Percentiles rank a stretch among this genome's conserved stretches.
Evolutionary conservation across 2,329 filamentous ascomycete species (phyloP).

Genomic region (Lasiodiplodia gonubiensis): DNA sequence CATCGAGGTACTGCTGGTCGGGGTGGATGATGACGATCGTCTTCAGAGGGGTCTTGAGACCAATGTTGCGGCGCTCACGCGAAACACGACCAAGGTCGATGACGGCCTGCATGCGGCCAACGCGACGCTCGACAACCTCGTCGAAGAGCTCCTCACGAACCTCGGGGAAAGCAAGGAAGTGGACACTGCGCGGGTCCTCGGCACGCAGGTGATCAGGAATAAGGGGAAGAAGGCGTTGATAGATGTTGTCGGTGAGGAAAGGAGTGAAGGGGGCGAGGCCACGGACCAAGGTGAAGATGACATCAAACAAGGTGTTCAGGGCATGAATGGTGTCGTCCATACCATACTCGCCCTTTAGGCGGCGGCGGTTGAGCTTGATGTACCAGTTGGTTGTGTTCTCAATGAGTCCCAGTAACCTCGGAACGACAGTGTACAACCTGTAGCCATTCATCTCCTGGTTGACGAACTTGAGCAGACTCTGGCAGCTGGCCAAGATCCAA

Average conservation of each 20-base stretch:
- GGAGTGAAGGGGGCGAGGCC: conserved; percentile 93
- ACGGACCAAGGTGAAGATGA: conserved; percentile 85
- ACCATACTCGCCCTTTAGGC: conserved; percentile 88
- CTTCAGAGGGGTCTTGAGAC: conserved; percentile 89
- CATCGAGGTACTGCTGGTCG: conserved; percentile 80
- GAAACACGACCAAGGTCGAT: conserved; percentile 89
- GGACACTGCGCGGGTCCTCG: conserved; percentile 82
- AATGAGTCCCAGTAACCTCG: conserved; percentile 79
- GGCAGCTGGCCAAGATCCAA: conserved; percentile 92
- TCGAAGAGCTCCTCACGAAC: conserved; percentile 90
- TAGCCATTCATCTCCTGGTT: conserved; percentile 87
- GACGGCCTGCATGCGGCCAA: conserved; percentile 91
- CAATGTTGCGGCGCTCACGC: conserved; percentile 81
- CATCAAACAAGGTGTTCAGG: conserved; percentile 91
- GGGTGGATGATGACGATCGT: conserved; percentile 87
- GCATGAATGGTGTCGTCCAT: conserved; percentile 86
- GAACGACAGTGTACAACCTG: conserved; percentile 83
- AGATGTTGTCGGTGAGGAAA: conserved; percentile 95
- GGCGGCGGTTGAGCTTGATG: conserved; percentile 90
- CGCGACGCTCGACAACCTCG: conserved; percentile 80
- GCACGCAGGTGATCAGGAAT: conserved; percentile 74
- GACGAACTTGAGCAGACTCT: conserved; percentile 88
- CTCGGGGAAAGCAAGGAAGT: conserved; percentile 89
- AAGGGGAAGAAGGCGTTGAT: conserved; percentile 78
- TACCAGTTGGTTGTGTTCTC: conserved; percentile 99